Base-by-base conservation (phyloP, 495 filamentous ascomycete genomes). In the Neurospora discreta region DNA sequence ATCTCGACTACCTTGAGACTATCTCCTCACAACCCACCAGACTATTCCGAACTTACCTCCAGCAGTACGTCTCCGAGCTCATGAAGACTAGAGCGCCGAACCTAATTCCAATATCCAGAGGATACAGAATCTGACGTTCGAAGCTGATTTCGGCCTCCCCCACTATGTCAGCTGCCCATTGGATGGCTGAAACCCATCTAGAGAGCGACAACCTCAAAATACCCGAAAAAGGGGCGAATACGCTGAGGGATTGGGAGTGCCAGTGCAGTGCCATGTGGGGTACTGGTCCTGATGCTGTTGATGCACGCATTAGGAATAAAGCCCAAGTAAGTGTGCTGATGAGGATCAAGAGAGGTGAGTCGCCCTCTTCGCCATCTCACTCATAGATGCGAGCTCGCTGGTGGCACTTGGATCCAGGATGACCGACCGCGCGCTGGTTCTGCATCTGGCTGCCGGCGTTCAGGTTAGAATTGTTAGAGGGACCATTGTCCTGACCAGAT, bases 341-440 rank as follows among this genome's bases (percentile, higher is more conserved):
- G 69, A 3, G 44, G 44, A 23, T 52, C 44, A 10, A 23, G 18
- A 39, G 40, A 40, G 33, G 52, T 46, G 20, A 20, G 68, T 99
- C 94, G 15, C 94, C 95, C 73, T 85, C 90, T 5, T 97, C 93
- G 3, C 92, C 92, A 13, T 89, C 85, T 91, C 91, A 98, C 77
- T 96, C 90, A 71, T 99, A 98, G 18, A 89, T 86, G 1, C 74
- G 75, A 26, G 89, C 89, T 71, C 26, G 13, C 73, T 43, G 71
- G 52, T 70, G 7, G 68, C 15, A 38, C 58, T 70, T 58, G 72
- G 58, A 68, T 58, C 26, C 18, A 18, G 42, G 30, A 46, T 15
- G 9, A 52, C 33, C 68, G 67, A 20, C n/a, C 44, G 20, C n/a
- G 44, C 23, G 44, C 20, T 52, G 44, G 44, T 23, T 23, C 44